These are phyloP conservation scores for Ogataea trehaloabstinens DNA, from an alignment of 805 yeast genomes.

Conservation along the genomic window DNA sequence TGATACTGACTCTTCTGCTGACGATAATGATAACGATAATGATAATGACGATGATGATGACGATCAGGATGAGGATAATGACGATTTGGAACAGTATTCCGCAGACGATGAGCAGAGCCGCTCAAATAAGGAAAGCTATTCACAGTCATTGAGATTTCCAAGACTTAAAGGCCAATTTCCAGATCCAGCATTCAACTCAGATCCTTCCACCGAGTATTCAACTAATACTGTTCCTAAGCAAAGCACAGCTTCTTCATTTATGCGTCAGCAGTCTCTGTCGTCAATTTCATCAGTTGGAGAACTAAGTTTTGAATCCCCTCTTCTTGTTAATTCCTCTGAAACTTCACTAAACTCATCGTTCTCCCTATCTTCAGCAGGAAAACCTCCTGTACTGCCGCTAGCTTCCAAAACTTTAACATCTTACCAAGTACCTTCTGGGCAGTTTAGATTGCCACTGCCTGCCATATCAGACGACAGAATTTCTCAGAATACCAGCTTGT, in stretches of 20 bases:
- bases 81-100: neutral
- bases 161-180: constrained; percentile 12
- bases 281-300: constrained; percentile 2
- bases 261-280: constrained; percentile 10
- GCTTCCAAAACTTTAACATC: too few relatives aligned
- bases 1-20: constrained; percentile 5
- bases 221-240: neutral
- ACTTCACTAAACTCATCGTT: constrained; percentile 2
- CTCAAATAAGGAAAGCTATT: constrained; percentile 4
- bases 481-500: neutral
- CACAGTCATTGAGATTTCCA: neutral
- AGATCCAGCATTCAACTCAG: constrained; percentile 21
- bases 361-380: constrained; percentile 1
- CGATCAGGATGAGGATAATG: constrained; percentile 1
- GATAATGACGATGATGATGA: constrained; percentile 7
- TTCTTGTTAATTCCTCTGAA: neutral
- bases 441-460: constrained; percentile 26
- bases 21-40: constrained; percentile 7
- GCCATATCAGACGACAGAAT: constrained; percentile 23
- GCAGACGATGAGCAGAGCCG: neutral
- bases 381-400: neutral
- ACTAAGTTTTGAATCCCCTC: neutral
- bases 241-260: neutral
- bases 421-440: too few relatives aligned
- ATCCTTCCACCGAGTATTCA: constrained; percentile 4